Evolutionary conservation across 192 early-diverging fungal genomes (phyloP), one percentile per base, ranked within the genome.

Genomic region (Diversispora epigaea): DNA sequence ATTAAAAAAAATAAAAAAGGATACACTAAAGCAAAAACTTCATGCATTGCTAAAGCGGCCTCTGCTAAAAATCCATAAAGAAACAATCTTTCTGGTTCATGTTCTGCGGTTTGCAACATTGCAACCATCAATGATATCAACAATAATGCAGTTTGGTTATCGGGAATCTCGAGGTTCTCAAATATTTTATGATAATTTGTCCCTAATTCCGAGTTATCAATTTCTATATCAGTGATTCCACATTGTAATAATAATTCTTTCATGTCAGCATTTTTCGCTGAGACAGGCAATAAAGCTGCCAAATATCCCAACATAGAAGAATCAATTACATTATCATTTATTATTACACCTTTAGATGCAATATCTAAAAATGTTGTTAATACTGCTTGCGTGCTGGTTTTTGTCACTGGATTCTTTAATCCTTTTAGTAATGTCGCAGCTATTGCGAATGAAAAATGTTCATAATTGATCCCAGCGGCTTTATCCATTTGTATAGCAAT

Each of bases 371-470:
- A 85, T n/a, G 87, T 84, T 50, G 84, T 84, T 60, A 98, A 77
- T 3, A 91, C 87, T 43, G 89, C 84, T 47, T 88, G 88, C 0
- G 93, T 91, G 25, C 86, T 86, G 8, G 88, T 89, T 75, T 92
- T 93, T 54, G 93, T 93, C 21, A 81, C 81, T 47, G 88, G 86
- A 64, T 93, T 86, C 77, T 90, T 89, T 69, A 98, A 75, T 25
- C 95, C 96, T 76, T 92, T 94, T 72, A 97, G 75, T 49, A 98
- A 83, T 25, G 89, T 89, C 55, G 89, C 85, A 9, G 93, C 84
- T 46, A 97, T 84, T 15, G 95, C 93, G 68, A 95, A 94, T 39
- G 92, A 86, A 68, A 98, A 97, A 76, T 96, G 93, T 56, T 88
- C 85, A 84, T 97, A 98, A 79, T 89, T 90, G 63, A 96, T 84